phyloP scores from a whole-genome alignment of 805 yeast genomes.

The Zygoascus biomembranicola region DNA sequence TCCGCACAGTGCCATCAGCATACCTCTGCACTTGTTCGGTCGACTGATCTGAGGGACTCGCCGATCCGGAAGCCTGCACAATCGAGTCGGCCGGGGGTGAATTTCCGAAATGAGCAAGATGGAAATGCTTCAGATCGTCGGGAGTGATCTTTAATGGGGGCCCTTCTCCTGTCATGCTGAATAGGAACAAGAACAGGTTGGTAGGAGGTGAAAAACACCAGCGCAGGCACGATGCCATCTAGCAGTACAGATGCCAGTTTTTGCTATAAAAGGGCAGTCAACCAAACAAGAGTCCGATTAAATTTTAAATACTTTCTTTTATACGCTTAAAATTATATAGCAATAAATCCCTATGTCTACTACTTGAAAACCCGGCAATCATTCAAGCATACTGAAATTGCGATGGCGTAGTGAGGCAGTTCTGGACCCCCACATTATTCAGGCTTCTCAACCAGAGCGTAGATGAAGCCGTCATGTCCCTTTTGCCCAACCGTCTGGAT shows the following conservation, averaged over 20 bases:
- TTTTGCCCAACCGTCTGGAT: conserved; percentile 11
- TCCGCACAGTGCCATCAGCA: conserved; percentile 17
- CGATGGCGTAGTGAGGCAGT: no score
- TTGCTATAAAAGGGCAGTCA: no score
- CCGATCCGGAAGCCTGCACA: background rate
- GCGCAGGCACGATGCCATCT: no score
- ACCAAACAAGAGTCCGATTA: no score
- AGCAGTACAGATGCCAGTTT: no score
- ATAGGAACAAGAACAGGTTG: no score
- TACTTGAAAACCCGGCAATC: no score
- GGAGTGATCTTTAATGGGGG: background rate
- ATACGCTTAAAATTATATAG: no score
- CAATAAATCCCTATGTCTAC: no score
- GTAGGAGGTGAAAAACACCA: no score
- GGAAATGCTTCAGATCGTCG: conserved; percentile 12
- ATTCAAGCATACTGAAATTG: no score
- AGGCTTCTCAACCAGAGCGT: conserved; percentile 7
- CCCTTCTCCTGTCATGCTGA: background rate
- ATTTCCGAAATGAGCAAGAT: conserved; percentile 11
- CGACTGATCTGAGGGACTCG: background rate
- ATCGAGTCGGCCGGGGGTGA: background rate
- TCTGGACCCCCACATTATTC: background rate
- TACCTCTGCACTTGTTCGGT: conserved; percentile 5
- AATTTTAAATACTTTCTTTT: no score
- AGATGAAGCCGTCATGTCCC: conserved; percentile 10